Base-by-base conservation (phyloP, 129 eudicot species). In the Chrysanthemum makinoi region DNA sequence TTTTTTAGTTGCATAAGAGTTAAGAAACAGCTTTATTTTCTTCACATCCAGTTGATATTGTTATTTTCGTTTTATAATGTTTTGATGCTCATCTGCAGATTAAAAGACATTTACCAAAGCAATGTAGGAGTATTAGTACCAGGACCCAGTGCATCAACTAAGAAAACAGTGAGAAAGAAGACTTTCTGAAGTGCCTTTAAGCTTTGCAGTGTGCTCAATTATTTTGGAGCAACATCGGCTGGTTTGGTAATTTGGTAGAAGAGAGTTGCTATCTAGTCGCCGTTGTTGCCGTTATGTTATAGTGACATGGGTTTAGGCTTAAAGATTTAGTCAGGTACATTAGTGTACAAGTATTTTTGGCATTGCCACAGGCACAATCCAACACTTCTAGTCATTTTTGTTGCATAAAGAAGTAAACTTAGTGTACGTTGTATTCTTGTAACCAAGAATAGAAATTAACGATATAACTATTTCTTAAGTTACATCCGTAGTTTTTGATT, bases 61-160 rank as follows among this genome's bases (percentile, higher is more conserved):
- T 69, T 10, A 2, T 59, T 26, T 22, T 19, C 18, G 73, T 44
- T 69, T 60, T 52, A 47, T 62, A 18, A 52, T 57, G 49, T 44
- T 58, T 73, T 39, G 46, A 62, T 28, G 19, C 11, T 77, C n/a
- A 13, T 20, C 51, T 72, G 83, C 77, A 95, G 99, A 75, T 65
- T 90, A 72, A 88, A 81, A 73, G 99, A 95, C 71, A 44, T 95
- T 67, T 88, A 84, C 79, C 91, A 88, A 86, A 85, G 89, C 52
- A 68, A 79, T 53, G 65, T 83, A 65, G 97, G 89, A 62, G 73
- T 43, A 72, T 73, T 85, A 6, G 33, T 77, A 28, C 59, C 89
- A 60, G 91, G 90, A 66, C 65, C 91, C 57, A 54, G 65, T 60
- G 65, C 83, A 44, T 61, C 80, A 51, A 72, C 87, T 48, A 95